A percentile compares a stretch with the other conserved stretches of the same genome.
Evolutionary conservation across 768 basidiomycete species (phyloP).

Genomic region (Gloeopeniophorella convolvens): DNA sequence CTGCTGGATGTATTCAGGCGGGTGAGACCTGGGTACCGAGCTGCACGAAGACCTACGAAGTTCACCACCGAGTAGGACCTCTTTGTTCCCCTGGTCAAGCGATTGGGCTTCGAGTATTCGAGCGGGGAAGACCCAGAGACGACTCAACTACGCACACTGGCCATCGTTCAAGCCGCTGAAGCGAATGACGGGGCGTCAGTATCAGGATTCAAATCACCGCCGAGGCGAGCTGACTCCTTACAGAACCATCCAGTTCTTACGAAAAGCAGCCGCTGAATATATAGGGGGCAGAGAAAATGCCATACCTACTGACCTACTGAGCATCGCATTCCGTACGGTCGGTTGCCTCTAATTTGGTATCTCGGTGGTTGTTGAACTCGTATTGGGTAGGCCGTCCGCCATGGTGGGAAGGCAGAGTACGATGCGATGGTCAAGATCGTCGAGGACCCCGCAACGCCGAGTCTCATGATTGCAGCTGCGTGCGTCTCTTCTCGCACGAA

Average conservation of each 20-base stretch:
- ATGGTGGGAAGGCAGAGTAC: constrained; percentile 72
- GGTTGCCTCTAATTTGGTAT: not conserved
- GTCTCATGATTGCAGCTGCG: constrained; percentile 66
- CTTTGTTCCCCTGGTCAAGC: constrained; percentile 70
- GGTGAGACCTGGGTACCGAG: constrained; percentile 33
- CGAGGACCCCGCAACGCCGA: constrained; percentile 67
- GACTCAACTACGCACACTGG: constrained; percentile 67
- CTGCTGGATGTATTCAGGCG: constrained; percentile 54
- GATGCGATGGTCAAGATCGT: constrained; percentile 63
- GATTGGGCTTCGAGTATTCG: constrained; percentile 71
- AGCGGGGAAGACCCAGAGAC: constrained; percentile 60
- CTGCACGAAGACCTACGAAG: not conserved
- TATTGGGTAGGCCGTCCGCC: constrained; percentile 54
- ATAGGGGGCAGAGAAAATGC: constrained; percentile 63
- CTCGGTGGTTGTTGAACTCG: not conserved
- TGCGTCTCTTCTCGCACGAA: too few species aligned
- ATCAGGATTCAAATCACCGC: not conserved
- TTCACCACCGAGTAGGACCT: constrained; percentile 36
- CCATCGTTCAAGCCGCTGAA: constrained; percentile 50
- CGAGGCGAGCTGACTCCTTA: constrained; percentile 12
- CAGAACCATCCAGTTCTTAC: constrained; percentile 72
- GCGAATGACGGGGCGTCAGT: constrained; percentile 38
- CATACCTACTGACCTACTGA: constrained; percentile 76
- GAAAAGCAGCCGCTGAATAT: constrained; percentile 62
- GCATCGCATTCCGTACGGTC: constrained; percentile 47